phyloP scores from a whole-genome alignment of 148 eudicot genomes.

The Mesembryanthemum crystallinum region DNA sequence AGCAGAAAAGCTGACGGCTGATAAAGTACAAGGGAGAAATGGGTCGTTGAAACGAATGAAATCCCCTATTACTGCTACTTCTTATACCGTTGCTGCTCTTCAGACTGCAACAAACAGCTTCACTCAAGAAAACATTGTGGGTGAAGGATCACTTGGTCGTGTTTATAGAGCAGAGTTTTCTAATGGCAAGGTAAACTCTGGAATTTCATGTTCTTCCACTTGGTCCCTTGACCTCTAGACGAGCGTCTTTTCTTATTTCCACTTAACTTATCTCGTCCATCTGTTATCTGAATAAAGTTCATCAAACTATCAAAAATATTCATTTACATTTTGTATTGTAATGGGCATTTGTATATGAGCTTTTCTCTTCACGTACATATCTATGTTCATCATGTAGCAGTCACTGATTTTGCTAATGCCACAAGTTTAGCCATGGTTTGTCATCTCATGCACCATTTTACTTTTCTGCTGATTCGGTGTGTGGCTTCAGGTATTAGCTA shows the following conservation, averaged over 20 bases:
- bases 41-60: conserved; percentile 73
- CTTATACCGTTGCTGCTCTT: conserved; percentile 88
- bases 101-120: conserved; percentile 95
- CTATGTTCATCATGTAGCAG: neutral
- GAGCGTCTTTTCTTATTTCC: no score
- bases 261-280: no score
- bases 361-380: neutral
- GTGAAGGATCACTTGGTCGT: conserved; percentile 98
- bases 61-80: conserved; percentile 77
- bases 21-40: conserved; percentile 62
- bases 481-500: conserved; percentile 56
- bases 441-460: neutral
- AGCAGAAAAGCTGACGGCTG: conserved; percentile 53
- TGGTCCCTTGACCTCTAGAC: neutral
- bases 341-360: no score
- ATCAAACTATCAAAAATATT: no score
- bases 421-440: neutral
- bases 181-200: conserved; percentile 74
- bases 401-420: neutral
- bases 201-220: conserved; percentile 1
- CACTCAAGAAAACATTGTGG: conserved; percentile 84
- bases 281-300: no score
- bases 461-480: conserved; percentile 3
- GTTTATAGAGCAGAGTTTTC: conserved; percentile 93
- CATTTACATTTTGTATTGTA: no score